Percentiles rank a stretch among this genome's conserved stretches.
Conservation (phyloP, 257 asterid species). For the Schizonepeta tenuifolia region DNA sequence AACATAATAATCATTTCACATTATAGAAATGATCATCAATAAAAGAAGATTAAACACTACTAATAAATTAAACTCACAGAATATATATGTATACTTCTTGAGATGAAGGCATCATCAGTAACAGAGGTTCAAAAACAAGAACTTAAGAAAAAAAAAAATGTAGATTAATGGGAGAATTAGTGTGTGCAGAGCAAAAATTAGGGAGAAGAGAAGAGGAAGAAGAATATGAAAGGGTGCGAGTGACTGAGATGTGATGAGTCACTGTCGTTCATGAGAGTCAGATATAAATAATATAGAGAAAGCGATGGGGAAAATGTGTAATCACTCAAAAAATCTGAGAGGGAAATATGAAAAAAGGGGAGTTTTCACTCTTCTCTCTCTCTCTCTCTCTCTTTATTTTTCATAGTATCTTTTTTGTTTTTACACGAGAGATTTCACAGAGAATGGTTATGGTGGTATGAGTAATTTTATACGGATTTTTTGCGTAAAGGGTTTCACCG, state of each 20-base stretch:
- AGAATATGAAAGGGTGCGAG: background rate
- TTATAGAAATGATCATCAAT: background rate
- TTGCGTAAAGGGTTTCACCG: slow-evolving; percentile 21
- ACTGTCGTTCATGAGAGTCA: slow-evolving; percentile 36
- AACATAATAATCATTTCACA: background rate
- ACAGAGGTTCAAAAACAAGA: background rate
- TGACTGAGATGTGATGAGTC: slow-evolving; percentile 31
- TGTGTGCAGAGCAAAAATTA: no score
- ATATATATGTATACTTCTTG: background rate
- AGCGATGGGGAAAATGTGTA: slow-evolving; percentile 16
- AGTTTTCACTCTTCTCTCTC: background rate
- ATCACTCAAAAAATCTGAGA: background rate
- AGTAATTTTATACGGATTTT: slow-evolving; percentile 1
- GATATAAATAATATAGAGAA: slow-evolving; percentile 24
- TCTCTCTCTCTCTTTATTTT: no score
- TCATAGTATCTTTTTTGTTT: background rate
- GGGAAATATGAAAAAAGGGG: background rate
- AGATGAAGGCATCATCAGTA: background rate
- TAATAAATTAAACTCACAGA: background rate
- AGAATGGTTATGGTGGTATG: background rate
- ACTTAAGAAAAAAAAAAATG: background rate
- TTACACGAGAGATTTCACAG: background rate
- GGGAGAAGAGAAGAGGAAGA: background rate
- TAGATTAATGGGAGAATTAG: background rate
- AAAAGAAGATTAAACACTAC: background rate